Evolutionary conservation across 2,329 filamentous ascomycete genomes (phyloP).

Genomic region (Camptophora hylomeconis): DNA sequence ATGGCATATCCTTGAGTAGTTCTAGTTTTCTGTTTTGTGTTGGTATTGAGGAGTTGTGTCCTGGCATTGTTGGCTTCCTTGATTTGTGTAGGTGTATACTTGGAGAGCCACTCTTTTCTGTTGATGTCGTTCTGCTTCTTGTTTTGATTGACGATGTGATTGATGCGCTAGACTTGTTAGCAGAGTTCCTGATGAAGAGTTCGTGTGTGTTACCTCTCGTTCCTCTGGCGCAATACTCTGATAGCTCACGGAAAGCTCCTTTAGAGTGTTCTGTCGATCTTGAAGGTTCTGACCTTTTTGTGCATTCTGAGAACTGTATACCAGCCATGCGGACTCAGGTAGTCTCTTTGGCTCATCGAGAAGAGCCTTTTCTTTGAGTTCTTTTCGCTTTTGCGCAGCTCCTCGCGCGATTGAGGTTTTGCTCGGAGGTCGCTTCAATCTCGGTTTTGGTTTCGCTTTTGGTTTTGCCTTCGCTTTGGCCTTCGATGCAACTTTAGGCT

Average conservation of each 20-base stretch:
- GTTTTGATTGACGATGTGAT: conserved; percentile 36
- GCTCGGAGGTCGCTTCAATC: conserved; percentile 17
- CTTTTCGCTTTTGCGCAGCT: conserved; percentile 20
- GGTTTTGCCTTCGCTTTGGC: conserved; percentile 18
- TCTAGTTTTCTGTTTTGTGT: conserved; percentile 12
- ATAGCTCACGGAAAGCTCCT: conserved; percentile 18
- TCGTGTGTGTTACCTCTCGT: conserved; percentile 24
- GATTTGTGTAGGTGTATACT: conserved; percentile 44
- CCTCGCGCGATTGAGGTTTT: conserved; percentile 16
- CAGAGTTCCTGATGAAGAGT: neutral
- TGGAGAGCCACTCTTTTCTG: conserved; percentile 42
- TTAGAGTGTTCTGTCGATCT: conserved; percentile 4
- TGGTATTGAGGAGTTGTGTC: conserved; percentile 10
- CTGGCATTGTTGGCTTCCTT: conserved; percentile 47
- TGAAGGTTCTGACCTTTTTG: no score
- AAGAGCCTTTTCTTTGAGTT: conserved; percentile 24
- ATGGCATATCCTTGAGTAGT: conserved; percentile 8
- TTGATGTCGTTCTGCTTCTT: conserved; percentile 29
- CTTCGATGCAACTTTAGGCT: conserved; percentile 15
- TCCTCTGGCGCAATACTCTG: conserved; percentile 22
- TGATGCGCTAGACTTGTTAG: conserved; percentile 29
- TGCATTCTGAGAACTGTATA: no score
- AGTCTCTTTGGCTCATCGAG: conserved; percentile 3
- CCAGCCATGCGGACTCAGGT: conserved; percentile 1
- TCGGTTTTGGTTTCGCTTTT: conserved; percentile 20